Base-by-base conservation (phyloP, 352 stramenopile genomes). In the Pilasporangium apinafurcum region DNA sequence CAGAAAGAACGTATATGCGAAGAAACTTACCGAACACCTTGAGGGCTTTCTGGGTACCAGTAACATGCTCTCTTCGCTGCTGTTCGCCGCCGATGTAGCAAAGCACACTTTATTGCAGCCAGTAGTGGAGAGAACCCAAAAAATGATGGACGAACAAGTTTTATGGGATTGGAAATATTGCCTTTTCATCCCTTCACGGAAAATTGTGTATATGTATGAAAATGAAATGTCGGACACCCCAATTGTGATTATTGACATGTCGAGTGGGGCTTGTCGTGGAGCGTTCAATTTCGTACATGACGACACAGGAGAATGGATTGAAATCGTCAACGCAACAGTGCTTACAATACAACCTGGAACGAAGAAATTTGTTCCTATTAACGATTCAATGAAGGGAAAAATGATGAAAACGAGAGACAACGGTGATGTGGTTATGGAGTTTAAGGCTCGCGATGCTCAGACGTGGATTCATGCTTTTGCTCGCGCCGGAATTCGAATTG, bases 111-210 rank as follows among this genome's bases (percentile, higher is more conserved):
- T 78, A 0, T 37, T 78, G 26, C 59, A 73, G 28, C 60, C 67
- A 8, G 53, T 79, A 10, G 48, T 56, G 9, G 51, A 55, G 17
- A 83, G 74, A 39, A 58, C 56, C 0, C 61, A 70, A 16, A 42
- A 80, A 16, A 22, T 65, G 8, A 29, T 72, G 3, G 64, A 66
- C 7, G 53, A 77, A 32, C 34, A 63, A 26, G 5, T 68, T n/a
- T 48, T 86, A 8, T 88, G 71, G 60, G 50, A 83, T 36, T 88
- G 68, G 76, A 83, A 83, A 29, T 88, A 86, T 46, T 81, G 59
- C 12, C 42, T 88, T 3, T 83, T 88, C 24, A 46, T 85, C 7
- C 72, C 72, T 0, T 44, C 22, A 16, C 47, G 59, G 28, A 73
- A 65, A 38, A 60, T 58, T 14, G 43, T 88, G 18, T 88, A 85